phyloP scores from a whole-genome alignment of 2,329 filamentous ascomycete genomes.

The Pestalotiopsis sp. region DNA sequence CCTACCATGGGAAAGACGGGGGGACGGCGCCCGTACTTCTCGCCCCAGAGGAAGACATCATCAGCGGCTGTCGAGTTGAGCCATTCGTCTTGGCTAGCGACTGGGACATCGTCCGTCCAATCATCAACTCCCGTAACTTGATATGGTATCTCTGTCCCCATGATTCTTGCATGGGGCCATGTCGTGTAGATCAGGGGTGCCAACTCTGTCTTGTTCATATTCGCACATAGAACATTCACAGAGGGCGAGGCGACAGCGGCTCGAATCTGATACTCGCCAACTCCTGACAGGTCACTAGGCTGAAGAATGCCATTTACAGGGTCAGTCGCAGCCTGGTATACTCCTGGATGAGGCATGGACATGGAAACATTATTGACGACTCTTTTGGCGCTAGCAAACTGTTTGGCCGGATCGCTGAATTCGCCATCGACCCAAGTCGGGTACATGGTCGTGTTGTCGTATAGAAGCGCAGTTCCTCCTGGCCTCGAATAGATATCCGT shows the following conservation, averaged over 20 bases:
- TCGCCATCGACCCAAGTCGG: slow-evolving; percentile 69
- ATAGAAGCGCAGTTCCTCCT: slow-evolving; percentile 62
- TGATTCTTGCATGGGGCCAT: slow-evolving; percentile 53
- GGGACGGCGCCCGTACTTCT: slow-evolving; percentile 49
- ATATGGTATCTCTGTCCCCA: slow-evolving; percentile 33
- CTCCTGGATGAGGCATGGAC: slow-evolving; percentile 73
- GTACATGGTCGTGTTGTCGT: slow-evolving; percentile 72
- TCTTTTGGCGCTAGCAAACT: slow-evolving; percentile 52
- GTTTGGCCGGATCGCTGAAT: slow-evolving; percentile 52
- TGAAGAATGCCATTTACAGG: slow-evolving; percentile 69
- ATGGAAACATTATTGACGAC: slow-evolving; percentile 77
- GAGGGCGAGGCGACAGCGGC: slow-evolving; percentile 73
- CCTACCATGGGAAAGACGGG: slow-evolving; percentile 53
- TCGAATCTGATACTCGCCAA: slow-evolving; percentile 68
- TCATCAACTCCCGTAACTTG: slow-evolving; percentile 35
- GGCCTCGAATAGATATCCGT: slow-evolving; percentile 53
- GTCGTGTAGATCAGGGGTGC: slow-evolving; percentile 63
- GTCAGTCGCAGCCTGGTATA: slow-evolving; percentile 66
- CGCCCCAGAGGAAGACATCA: slow-evolving; percentile 70
- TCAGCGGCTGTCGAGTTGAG: slow-evolving; percentile 65
- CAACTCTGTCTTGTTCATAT: slow-evolving; percentile 62
- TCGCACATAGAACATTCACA: slow-evolving; percentile 74
- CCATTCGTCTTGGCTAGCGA: slow-evolving; percentile 36
- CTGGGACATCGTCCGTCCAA: slow-evolving; percentile 44
- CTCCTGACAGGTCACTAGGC: slow-evolving; percentile 63